These are phyloP conservation scores for Babesia ovata DNA, from an alignment of 169 alveolate species.

Conservation along the genomic window DNA sequence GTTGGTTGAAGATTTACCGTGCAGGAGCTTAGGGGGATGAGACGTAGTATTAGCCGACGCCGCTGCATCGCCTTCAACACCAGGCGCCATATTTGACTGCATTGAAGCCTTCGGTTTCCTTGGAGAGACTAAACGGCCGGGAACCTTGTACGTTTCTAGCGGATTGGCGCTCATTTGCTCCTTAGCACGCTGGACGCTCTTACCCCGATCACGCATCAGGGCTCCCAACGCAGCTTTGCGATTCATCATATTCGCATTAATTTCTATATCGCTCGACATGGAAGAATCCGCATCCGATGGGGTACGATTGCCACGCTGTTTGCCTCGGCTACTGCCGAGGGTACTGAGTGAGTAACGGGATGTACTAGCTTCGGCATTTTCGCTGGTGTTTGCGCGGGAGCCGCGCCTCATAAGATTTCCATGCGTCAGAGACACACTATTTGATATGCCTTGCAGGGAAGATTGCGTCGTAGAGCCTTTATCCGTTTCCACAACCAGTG, in stretches of 20 bases:
- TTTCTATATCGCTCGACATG: conserved; percentile 17
- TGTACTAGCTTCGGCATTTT: background rate
- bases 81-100: background rate
- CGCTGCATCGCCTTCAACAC: background rate
- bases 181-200: conserved; percentile 32
- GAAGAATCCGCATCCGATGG: conserved; percentile 34
- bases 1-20: too few relatives aligned
- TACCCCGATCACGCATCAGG: conserved; percentile 27
- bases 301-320: background rate
- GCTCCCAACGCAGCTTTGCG: conserved; percentile 5
- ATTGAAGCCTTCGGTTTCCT: background rate
- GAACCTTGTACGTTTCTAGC: background rate
- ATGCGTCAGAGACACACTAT: background rate
- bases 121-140: background rate
- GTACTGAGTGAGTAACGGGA: background rate
- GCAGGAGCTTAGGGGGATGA: background rate
- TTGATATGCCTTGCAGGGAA: background rate
- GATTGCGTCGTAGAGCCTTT: background rate
- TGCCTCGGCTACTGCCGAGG: background rate
- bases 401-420: conserved; percentile 1
- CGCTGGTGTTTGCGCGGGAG: background rate
- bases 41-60: too few relatives aligned
- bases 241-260: conserved; percentile 1
- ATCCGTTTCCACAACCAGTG: background rate
- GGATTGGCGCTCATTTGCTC: background rate